Evolutionary conservation across 1,284 basidiomycete species (phyloP).

Genomic region (Porodaedalea pini): DNA sequence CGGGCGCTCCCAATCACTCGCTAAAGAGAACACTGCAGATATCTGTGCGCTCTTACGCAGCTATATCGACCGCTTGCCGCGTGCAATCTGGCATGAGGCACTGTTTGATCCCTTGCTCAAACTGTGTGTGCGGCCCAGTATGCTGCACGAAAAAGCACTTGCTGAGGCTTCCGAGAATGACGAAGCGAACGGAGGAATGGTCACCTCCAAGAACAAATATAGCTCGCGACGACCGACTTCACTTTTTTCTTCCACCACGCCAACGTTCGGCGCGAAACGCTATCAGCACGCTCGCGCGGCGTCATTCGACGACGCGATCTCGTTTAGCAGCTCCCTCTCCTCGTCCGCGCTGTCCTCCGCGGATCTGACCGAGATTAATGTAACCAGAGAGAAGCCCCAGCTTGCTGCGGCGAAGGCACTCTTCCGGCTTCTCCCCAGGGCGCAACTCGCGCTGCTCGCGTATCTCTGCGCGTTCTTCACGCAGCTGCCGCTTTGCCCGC

Average conservation of each 20-base stretch:
- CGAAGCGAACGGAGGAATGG: conserved; percentile 18
- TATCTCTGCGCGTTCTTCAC: conserved; percentile 62
- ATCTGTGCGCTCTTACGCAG: conserved; percentile 58
- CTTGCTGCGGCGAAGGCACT: conserved; percentile 49
- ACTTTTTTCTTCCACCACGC: not conserved
- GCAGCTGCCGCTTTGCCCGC: conserved; percentile 12
- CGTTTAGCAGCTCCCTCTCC: not conserved
- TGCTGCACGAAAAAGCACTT: conserved; percentile 33
- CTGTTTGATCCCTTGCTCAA: conserved; percentile 48
- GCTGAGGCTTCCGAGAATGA: conserved; percentile 26
- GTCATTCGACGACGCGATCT: conserved; percentile 3
- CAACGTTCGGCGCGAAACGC: not conserved
- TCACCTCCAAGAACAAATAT: conserved; percentile 19
- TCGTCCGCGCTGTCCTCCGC: not conserved
- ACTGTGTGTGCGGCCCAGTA: conserved; percentile 47
- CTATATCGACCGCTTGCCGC: conserved; percentile 54
- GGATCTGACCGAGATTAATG: conserved; percentile 20
- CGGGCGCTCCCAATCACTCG: conserved; percentile 37
- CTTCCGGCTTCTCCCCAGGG: conserved; percentile 56
- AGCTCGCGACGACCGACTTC: conserved; percentile 21
- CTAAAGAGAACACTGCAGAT: conserved; percentile 51
- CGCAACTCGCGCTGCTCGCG: conserved; percentile 53
- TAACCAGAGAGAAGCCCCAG: conserved; percentile 31
- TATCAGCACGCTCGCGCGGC: not conserved
- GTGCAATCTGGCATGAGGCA: conserved; percentile 43